phyloP scores from a whole-genome alignment of 2,329 filamentous ascomycete genomes.

The Exophiala spinifera region DNA sequence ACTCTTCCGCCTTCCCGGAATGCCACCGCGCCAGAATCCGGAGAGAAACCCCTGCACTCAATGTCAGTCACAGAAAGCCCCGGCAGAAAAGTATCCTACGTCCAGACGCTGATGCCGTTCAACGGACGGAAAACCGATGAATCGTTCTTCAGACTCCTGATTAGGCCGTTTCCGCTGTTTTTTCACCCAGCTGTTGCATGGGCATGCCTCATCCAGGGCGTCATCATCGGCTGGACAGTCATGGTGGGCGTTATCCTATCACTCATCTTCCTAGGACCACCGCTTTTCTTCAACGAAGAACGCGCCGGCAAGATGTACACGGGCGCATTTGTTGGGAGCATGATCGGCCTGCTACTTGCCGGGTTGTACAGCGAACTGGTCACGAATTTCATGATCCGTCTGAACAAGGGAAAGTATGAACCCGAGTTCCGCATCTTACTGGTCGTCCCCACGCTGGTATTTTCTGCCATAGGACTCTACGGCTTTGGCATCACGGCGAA shows the following conservation, averaged over 20 bases:
- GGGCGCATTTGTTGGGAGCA: slow-evolving; percentile 77
- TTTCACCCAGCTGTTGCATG: slow-evolving; percentile 82
- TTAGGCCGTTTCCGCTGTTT: slow-evolving; percentile 78
- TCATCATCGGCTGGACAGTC: slow-evolving; percentile 92
- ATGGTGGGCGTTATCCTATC: slow-evolving; percentile 82
- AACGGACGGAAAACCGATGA: slow-evolving; percentile 81
- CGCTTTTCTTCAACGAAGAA: slow-evolving; percentile 77
- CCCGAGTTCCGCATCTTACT: slow-evolving; percentile 86
- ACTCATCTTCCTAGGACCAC: slow-evolving; percentile 76
- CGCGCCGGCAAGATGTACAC: slow-evolving; percentile 84
- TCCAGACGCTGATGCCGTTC: slow-evolving; percentile 64
- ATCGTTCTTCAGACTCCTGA: slow-evolving; percentile 61
- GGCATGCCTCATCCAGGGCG: slow-evolving; percentile 77
- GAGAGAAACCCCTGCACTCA: slow-evolving; percentile 17
- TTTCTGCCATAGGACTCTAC: slow-evolving; percentile 75
- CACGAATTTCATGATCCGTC: slow-evolving; percentile 65
- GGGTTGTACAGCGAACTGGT: slow-evolving; percentile 71
- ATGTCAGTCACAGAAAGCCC: slow-evolving; percentile 6
- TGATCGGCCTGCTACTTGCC: slow-evolving; percentile 73
- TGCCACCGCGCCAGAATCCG: not conserved
- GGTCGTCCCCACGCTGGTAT: slow-evolving; percentile 75
- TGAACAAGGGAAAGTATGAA: slow-evolving; percentile 80
- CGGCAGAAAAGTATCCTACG: slow-evolving; percentile 53
- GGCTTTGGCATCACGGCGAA: slow-evolving; percentile 75
- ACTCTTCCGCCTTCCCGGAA: slow-evolving; percentile 5